A percentile compares a stretch with the other conserved stretches of the same genome.
phyloP scores from a whole-genome alignment of 306 rosid genomes.

The Medicago truncatula region MtrunA17r5.0-ANR NC_053049.1:35777501-35778000 shows the following conservation, averaged over 20 bases:
- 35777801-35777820: slow-evolving; percentile 21
- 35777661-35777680: background rate
- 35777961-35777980: background rate
- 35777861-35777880: slow-evolving; percentile 1
- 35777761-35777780: background rate
- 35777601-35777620: background rate
- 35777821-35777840: slow-evolving; percentile 22
- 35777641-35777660: background rate
- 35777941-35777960: background rate
- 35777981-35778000: background rate
- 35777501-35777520: no score
- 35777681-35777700: background rate
- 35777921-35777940: background rate
- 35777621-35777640: no score
- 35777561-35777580: no score
- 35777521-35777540: no score
- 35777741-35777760: slow-evolving; percentile 2
- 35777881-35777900: background rate
- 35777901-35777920: background rate
- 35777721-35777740: background rate
- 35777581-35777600: background rate
- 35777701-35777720: background rate
- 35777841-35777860: background rate
- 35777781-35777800: slow-evolving; percentile 14
- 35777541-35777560: no score